Base-by-base conservation (phyloP, 345 rosid genomes). In the Odontarrhena argentea region DNA sequence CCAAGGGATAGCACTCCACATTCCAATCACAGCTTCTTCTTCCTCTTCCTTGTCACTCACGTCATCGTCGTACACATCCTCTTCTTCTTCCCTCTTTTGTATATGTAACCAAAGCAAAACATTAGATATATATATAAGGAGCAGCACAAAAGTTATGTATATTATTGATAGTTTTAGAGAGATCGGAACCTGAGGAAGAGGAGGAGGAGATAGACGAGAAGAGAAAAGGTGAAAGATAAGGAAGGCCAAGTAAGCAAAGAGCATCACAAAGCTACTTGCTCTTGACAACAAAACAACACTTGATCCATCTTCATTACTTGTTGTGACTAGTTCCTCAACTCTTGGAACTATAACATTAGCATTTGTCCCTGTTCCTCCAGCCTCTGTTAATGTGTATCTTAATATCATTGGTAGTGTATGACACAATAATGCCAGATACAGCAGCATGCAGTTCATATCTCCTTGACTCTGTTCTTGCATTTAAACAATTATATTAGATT, bases 221-320 rank as follows among this genome's bases (percentile, higher is more conserved):
- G 96, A 86, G 79, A 82, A 87, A 0, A 92, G 80, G 77, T 92
- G 98, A 84, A 92, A 92, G 81, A 87, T 56, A 32, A 92, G 88
- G 55, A 87, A 92, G 25, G 89, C 87, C 49, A 85, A 49, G 69
- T 92, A 89, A 35, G 90, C 89, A 9, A 86, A 36, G 38, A 92
- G 91, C 92, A 89, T 92, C n/a, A 79, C 51, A 26, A 86, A 76
- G 86, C 98, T 87, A 78, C 97, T 85, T 18, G 78, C 87, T 82
- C 98, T 81, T 0, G 98, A 92, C 74, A 92, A 63, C 37, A 75
- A 73, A 48, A 92, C 87, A 11, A 74, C 75, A 58, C 48, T 69
- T 40, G 78, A 70, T 47, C 42, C 60, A 28, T 61, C 65, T 32
- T 47, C 25, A 14, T 18, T 18, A 18, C 56, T 73, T 7, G 79